phyloP scores from a whole-genome alignment of 148 eudicot species.

The Cornus kousa region DNA sequence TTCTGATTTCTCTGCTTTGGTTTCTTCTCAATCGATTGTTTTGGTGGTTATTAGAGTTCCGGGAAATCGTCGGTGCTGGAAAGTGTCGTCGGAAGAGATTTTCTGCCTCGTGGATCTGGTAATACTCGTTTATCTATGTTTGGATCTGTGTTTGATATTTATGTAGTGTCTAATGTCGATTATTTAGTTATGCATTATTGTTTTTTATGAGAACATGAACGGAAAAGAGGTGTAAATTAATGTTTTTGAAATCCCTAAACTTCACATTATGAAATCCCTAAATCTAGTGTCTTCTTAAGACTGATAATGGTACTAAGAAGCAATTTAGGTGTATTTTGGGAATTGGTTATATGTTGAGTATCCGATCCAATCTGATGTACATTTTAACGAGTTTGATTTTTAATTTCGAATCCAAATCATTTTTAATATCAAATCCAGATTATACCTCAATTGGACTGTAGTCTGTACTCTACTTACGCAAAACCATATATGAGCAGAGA shows the following conservation, averaged over 20 bases:
- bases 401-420: too few species aligned
- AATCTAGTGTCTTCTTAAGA: too few species aligned
- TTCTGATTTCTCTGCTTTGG: not conserved
- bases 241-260: not conserved
- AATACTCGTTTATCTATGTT: not conserved
- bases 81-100: constrained; percentile 95
- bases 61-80: constrained; percentile 97
- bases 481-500: too few species aligned
- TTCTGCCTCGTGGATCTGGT: constrained; percentile 99
- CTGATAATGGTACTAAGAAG: too few species aligned
- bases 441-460: too few species aligned
- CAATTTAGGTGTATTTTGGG: too few species aligned
- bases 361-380: too few species aligned
- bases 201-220: constrained; percentile 5
- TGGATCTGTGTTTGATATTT: not conserved
- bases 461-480: too few species aligned
- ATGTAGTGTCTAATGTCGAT: not conserved
- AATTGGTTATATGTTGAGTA: too few species aligned
- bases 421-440: too few species aligned
- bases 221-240: not conserved
- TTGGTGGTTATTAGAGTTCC: constrained; percentile 61
- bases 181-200: not conserved
- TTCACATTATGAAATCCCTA: not conserved
- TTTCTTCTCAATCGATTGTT: not conserved
- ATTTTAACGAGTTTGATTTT: too few species aligned